Percentiles rank a stretch among this genome's conserved stretches.
These are phyloP conservation scores for Aspergillus neoniger DNA, from an alignment of 2,329 filamentous ascomycete genomes.

Conservation along the genomic window DNA sequence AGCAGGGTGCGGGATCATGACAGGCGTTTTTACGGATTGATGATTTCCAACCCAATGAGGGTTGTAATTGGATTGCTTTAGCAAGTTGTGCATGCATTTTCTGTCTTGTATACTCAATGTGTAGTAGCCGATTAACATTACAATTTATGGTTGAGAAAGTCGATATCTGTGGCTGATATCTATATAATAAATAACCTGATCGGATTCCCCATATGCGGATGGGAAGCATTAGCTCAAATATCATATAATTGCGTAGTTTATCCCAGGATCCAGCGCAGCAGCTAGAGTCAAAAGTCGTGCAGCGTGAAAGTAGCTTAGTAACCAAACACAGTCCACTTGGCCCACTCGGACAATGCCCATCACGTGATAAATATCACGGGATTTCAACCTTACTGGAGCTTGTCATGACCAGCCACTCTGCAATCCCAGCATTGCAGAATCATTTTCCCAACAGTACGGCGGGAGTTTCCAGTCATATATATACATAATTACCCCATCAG, in stretches of 20 bases:
- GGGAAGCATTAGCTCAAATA: no score
- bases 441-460: neutral
- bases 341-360: neutral
- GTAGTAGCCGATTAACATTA: conserved; percentile 1
- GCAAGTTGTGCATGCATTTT: conserved; percentile 12
- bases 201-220: no score
- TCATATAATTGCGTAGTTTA: no score
- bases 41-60: neutral
- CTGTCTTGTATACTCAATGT: conserved; percentile 5
- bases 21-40: conserved; percentile 13
- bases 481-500: neutral
- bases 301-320: neutral
- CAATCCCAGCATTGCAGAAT: neutral
- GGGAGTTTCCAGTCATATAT: neutral
- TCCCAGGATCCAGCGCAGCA: neutral
- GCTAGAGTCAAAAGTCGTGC: neutral
- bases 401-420: neutral
- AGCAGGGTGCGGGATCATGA: conserved; percentile 10
- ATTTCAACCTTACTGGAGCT: neutral
- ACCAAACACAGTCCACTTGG: neutral
- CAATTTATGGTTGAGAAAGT: conserved; percentile 11
- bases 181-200: no score
- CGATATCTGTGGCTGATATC: no score
- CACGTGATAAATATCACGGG: neutral
- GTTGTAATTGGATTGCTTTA: conserved; percentile 11